phyloP scores from a whole-genome alignment of 306 rosid genomes.

The Malus sylvestris region DNA sequence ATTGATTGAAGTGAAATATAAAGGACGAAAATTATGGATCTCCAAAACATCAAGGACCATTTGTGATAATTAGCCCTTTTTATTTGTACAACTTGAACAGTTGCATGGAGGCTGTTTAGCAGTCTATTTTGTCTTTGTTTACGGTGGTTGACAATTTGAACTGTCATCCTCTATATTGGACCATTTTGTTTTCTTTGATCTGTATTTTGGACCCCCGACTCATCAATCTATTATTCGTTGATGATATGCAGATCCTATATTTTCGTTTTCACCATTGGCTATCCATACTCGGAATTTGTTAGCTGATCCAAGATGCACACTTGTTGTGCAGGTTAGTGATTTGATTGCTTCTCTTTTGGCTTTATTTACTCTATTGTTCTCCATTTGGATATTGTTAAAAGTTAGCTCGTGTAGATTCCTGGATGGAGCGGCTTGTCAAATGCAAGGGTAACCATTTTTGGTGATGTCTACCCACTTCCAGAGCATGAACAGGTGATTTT shows the following conservation, averaged over 20 bases:
- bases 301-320: conserved; percentile 92
- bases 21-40: no score
- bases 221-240: neutral
- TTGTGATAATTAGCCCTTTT: neutral
- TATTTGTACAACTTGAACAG: neutral
- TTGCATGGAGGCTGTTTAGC: neutral
- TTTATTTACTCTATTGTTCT: conserved; percentile 15
- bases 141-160: neutral
- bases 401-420: conserved; percentile 61
- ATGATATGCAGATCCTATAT: conserved; percentile 69
- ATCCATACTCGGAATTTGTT: conserved; percentile 92
- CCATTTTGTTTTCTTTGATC: neutral
- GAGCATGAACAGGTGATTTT: conserved; percentile 78
- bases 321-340: conserved; percentile 90
- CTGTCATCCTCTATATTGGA: neutral
- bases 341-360: conserved; percentile 12
- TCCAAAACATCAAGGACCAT: no score
- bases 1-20: no score
- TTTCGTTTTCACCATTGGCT: conserved; percentile 96
- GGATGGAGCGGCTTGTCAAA: conserved; percentile 99
- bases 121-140: neutral
- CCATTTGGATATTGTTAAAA: conserved; percentile 31
- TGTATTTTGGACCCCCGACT: neutral
- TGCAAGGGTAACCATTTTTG: conserved; percentile 98
- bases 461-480: conserved; percentile 93